phyloP scores from a whole-genome alignment of 2,329 filamentous ascomycete species.

The Aspergillus transmontanensis region DNA sequence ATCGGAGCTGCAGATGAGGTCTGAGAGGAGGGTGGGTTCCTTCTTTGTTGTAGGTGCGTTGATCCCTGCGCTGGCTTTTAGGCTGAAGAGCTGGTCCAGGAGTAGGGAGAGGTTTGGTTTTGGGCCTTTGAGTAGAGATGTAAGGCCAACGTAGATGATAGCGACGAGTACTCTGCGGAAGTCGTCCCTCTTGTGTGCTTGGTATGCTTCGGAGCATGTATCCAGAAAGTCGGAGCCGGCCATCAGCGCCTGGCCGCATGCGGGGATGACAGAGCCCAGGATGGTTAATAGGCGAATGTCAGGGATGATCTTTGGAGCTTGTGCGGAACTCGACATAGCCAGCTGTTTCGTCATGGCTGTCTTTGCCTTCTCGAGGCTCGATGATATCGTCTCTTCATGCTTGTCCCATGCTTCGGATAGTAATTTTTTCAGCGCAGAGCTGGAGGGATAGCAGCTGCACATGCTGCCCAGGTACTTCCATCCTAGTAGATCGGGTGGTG shows the following conservation, averaged over 20 bases:
- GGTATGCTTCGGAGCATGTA: conserved; percentile 57
- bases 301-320: conserved; percentile 19
- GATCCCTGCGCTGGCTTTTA: conserved; percentile 71
- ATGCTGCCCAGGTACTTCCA: conserved; percentile 73
- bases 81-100: conserved; percentile 78
- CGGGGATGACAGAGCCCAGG: conserved; percentile 41
- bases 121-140: conserved; percentile 67
- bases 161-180: conserved; percentile 71
- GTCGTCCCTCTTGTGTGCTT: conserved; percentile 59
- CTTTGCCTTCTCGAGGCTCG: conserved; percentile 42
- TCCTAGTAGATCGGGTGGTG: conserved; percentile 55
- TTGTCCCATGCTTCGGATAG: conserved; percentile 55
- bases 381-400: conserved; percentile 35
- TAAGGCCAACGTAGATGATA: conserved; percentile 73
- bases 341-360: conserved; percentile 35
- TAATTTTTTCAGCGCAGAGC: conserved; percentile 54
- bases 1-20: conserved; percentile 79
- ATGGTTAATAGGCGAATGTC: conserved; percentile 43
- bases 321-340: conserved; percentile 17
- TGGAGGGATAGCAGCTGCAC: conserved; percentile 67
- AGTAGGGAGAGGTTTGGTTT: conserved; percentile 73
- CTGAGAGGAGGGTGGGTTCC: conserved; percentile 69
- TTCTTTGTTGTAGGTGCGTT: conserved; percentile 49
- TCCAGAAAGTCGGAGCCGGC: conserved; percentile 88
- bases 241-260: conserved; percentile 65